Evolutionary conservation across 331 rosid genomes (phyloP).

Genomic region (Quercus lobata): DNA sequence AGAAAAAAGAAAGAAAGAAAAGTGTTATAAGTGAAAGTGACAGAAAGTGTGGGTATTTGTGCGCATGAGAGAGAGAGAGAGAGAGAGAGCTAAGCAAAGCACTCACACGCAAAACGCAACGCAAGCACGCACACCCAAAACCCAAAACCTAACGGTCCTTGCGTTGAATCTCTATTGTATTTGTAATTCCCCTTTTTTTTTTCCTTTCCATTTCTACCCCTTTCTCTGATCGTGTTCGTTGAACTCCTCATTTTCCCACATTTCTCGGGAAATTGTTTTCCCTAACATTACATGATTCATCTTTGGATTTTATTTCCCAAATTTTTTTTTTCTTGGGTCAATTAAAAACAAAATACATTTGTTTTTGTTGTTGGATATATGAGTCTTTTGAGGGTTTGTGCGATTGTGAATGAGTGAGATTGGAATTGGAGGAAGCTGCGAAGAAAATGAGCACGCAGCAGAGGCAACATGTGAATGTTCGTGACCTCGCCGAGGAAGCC

Average conservation of each 20-base stretch:
- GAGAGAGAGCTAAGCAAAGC: background rate
- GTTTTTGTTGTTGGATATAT: slow-evolving; percentile 1
- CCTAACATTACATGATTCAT: slow-evolving; percentile 25
- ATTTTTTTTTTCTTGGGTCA: background rate
- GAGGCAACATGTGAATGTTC: slow-evolving; percentile 58
- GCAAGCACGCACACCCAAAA: background rate
- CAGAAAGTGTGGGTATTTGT: slow-evolving; percentile 5
- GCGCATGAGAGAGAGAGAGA: no score
- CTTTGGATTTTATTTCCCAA: background rate
- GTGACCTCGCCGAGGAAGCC: slow-evolving; percentile 95
- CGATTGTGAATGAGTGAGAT: background rate
- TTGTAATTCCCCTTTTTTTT: background rate
- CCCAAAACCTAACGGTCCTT: slow-evolving; percentile 46
- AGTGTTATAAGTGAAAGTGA: slow-evolving; percentile 19
- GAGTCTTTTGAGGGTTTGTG: background rate
- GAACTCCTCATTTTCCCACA: slow-evolving; percentile 13
- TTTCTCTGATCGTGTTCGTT: background rate
- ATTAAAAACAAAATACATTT: background rate
- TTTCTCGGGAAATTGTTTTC: background rate
- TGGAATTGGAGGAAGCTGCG: background rate
- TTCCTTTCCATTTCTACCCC: background rate
- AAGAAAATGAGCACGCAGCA: slow-evolving; percentile 53
- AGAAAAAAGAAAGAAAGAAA: background rate
- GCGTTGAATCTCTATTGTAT: slow-evolving; percentile 28
- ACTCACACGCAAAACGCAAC: slow-evolving; percentile 15